Base-by-base conservation (phyloP, 2,329 filamentous ascomycete genomes). In the Orbilia quercus region DNA sequence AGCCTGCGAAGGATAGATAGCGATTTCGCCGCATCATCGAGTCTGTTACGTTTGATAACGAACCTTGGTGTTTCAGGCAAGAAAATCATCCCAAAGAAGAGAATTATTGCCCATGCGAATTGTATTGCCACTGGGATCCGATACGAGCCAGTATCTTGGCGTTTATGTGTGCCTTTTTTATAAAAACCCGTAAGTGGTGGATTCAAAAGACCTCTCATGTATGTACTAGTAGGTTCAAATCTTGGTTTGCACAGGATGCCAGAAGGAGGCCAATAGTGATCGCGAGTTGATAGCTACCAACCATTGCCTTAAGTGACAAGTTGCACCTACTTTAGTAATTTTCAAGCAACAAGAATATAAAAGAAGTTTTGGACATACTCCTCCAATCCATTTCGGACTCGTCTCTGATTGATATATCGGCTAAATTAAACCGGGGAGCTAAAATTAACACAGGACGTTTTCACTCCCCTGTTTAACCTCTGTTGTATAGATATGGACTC, bases 381-480 rank as follows among this genome's bases (percentile, higher is more conserved):
- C 90, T 80, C 90, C 85, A 78, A 93, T 91, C 90, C 90, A 92
- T 82, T 91, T 91, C 2, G 90, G 90, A 0, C 90, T 88, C 83
- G 91, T 92, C 81, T 92, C 90, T 0, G 90, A 92, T 80, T 92
- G 90, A 79, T 92, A 93, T 7, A 93, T 82, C 11, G 58, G 66
- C 63, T 59, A 45, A 51, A 2, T 4, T 9, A 28, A 16, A 55
- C 34, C n/a, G n/a, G n/a, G n/a, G n/a, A n/a, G n/a, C n/a, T n/a
- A n/a, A n/a, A n/a, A n/a, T n/a, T n/a, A n/a, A n/a, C n/a, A n/a
- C n/a, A n/a, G n/a, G n/a, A n/a, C n/a, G n/a, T n/a, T n/a, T n/a
- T n/a, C n/a, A n/a, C n/a, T n/a, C n/a, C n/a, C n/a, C n/a, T n/a
- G n/a, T n/a, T n/a, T n/a, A n/a, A n/a, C n/a, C n/a, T n/a, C n/a